phyloP scores from a whole-genome alignment of 306 rosid genomes.

The Cicer yamashitae region DNA sequence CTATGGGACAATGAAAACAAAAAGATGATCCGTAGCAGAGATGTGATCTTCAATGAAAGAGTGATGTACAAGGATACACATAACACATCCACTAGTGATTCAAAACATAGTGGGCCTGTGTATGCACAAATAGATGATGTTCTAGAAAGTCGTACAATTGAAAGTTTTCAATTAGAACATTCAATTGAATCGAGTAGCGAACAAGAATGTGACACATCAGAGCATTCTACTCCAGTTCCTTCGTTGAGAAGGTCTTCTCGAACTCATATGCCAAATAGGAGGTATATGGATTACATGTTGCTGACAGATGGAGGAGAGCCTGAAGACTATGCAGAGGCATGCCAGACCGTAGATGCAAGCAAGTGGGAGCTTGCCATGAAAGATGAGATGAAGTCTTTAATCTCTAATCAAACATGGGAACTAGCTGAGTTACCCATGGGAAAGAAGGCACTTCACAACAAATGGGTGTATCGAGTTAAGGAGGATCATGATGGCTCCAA shows the following conservation, averaged over 20 bases:
- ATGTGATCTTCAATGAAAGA: neutral
- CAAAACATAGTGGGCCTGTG: neutral
- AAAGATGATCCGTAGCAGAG: neutral
- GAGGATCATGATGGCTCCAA: no score
- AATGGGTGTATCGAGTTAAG: no score
- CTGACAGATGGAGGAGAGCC: neutral
- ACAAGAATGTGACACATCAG: neutral
- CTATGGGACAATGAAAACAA: neutral
- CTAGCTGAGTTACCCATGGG: neutral
- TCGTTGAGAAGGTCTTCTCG: neutral
- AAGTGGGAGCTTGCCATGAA: constrained; percentile 26
- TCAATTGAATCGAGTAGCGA: neutral
- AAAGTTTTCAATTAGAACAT: neutral
- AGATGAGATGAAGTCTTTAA: neutral
- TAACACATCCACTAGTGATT: no score
- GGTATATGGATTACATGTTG: neutral
- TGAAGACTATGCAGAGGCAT: neutral
- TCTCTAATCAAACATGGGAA: neutral
- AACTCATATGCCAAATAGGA: no score
- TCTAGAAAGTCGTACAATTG: neutral
- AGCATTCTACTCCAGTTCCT: neutral
- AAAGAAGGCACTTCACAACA: neutral
- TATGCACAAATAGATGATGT: neutral
- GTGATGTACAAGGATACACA: no score
- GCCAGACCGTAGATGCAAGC: neutral